Conservation (phyloP, 257 asterid species). For the Eustoma russellianum region DNA sequence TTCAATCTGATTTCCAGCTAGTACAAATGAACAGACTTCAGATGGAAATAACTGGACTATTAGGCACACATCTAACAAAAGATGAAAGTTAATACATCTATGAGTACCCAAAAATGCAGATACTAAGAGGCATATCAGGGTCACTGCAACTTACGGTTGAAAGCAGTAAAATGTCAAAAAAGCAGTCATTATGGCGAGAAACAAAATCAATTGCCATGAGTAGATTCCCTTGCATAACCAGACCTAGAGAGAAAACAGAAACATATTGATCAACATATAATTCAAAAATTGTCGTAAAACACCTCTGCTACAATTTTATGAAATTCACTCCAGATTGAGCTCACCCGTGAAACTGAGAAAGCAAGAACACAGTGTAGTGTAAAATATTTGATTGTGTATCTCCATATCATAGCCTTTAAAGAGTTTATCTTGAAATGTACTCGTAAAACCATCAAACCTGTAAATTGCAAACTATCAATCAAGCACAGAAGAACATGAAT, state of each 20-base stretch:
- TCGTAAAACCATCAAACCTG: slow-evolving; percentile 99
- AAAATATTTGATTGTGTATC: slow-evolving; percentile 93
- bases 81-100: no score
- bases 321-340: slow-evolving; percentile 6
- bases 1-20: not conserved
- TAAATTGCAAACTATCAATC: slow-evolving; percentile 11
- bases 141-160: slow-evolving; percentile 63
- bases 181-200: slow-evolving; percentile 76
- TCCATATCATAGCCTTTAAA: slow-evolving; percentile 97
- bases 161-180: slow-evolving; percentile 68
- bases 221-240: slow-evolving; percentile 74
- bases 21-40: no score
- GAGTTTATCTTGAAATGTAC: slow-evolving; percentile 98
- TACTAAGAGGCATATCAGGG: no score
- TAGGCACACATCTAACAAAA: no score
- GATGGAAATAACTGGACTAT: no score
- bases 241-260: slow-evolving; percentile 33
- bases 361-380: slow-evolving; percentile 94
- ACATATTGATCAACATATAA: not conserved
- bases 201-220: slow-evolving; percentile 87
- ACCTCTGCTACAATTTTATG: not conserved
- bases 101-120: no score
- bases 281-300: not conserved
- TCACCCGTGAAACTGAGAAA: slow-evolving; percentile 86
- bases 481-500: no score